These are phyloP conservation scores for Venturia effusa DNA, from an alignment of 2,329 filamentous ascomycete species.

Conservation along the genomic window DNA sequence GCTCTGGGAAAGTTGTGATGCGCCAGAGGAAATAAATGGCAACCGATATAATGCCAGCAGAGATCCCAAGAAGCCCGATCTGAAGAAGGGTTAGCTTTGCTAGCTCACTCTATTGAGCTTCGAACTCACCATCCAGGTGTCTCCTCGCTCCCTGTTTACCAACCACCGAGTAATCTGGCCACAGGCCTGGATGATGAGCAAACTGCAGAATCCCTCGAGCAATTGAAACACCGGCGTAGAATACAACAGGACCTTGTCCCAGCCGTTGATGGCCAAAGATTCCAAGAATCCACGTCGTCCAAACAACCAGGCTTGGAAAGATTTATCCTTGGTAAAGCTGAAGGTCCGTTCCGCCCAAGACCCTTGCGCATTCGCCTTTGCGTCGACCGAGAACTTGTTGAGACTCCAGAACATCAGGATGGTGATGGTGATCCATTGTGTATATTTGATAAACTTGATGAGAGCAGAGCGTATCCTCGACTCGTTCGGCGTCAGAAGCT, in stretches of 20 bases:
- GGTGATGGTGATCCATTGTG: conserved; percentile 82
- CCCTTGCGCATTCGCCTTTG: conserved; percentile 41
- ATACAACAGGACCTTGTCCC: conserved; percentile 82
- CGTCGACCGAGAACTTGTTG: conserved; percentile 88
- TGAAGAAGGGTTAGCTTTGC: conserved; percentile 34
- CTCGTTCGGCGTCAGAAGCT: conserved; percentile 66
- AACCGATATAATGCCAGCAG: conserved; percentile 84
- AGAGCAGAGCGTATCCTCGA: conserved; percentile 66
- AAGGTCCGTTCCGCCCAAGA: conserved; percentile 79
- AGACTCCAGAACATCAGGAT: conserved; percentile 86
- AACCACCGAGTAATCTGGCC: conserved; percentile 93
- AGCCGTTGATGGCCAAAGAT: conserved; percentile 67
- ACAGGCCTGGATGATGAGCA: conserved; percentile 88
- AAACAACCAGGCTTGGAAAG: conserved; percentile 74
- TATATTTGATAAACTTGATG: conserved; percentile 56
- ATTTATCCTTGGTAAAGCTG: conserved; percentile 47
- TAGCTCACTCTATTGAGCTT: neutral
- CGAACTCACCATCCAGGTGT: conserved; percentile 82
- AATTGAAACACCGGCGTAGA: conserved; percentile 92
- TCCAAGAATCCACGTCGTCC: conserved; percentile 77
- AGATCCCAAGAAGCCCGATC: conserved; percentile 81
- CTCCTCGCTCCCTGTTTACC: conserved; percentile 83
- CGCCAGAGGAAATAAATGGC: conserved; percentile 95
- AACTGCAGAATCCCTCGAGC: conserved; percentile 88
- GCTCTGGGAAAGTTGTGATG: conserved; percentile 84